Percentiles rank a stretch among this genome's conserved stretches.
Evolutionary conservation across 768 basidiomycete species (phyloP).

Genomic region (Paxillus rubicundulus): DNA sequence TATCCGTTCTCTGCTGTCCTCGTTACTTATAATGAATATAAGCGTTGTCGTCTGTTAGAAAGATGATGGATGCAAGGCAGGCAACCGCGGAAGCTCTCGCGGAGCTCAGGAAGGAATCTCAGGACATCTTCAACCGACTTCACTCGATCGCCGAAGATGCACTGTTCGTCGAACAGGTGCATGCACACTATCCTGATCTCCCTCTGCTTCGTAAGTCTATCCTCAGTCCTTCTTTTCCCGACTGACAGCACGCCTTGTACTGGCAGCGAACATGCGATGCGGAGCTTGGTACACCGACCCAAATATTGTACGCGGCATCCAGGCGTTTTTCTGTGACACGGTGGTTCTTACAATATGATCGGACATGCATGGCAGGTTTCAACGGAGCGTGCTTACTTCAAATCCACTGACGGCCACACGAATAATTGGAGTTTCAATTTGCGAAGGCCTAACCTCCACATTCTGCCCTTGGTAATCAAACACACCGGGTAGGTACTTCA

Average conservation of each 20-base stretch:
- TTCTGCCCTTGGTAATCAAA: slow-evolving; percentile 56
- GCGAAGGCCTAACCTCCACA: slow-evolving; percentile 78
- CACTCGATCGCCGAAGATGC: slow-evolving; percentile 84
- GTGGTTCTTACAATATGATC: slow-evolving; percentile 3
- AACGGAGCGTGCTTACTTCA: slow-evolving; percentile 67
- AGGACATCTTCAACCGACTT: slow-evolving; percentile 82
- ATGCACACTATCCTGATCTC: slow-evolving; percentile 44
- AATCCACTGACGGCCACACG: slow-evolving; percentile 87
- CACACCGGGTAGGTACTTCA: slow-evolving; percentile 54
- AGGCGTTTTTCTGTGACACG: neutral
- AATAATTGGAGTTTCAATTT: slow-evolving; percentile 85
- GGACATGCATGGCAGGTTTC: slow-evolving; percentile 11
- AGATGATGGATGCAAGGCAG: slow-evolving; percentile 4
- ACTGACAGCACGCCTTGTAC: neutral
- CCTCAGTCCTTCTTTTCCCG: neutral
- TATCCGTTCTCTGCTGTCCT: no score
- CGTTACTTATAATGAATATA: no score
- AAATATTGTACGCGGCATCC: slow-evolving; percentile 41
- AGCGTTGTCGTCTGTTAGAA: neutral
- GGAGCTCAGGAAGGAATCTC: slow-evolving; percentile 62
- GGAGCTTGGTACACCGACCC: slow-evolving; percentile 94
- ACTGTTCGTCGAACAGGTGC: slow-evolving; percentile 59
- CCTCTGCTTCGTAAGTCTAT: slow-evolving; percentile 54
- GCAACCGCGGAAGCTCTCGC: slow-evolving; percentile 34
- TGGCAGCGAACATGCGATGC: slow-evolving; percentile 83